Conservation (phyloP, 306 rosid species). For the Sechiopsis laciniata region DNA sequence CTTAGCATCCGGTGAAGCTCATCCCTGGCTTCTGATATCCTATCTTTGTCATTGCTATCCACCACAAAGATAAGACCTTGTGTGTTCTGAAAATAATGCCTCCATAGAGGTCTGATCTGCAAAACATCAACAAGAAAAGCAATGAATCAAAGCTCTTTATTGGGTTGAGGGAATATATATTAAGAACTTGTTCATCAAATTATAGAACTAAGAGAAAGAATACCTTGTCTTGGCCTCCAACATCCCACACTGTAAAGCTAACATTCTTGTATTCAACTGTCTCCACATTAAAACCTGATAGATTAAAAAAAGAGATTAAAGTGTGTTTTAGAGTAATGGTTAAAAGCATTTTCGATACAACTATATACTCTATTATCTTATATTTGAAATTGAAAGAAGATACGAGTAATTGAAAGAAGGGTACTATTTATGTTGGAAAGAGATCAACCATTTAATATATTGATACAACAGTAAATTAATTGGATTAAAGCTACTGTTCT, state of each 20-base stretch:
- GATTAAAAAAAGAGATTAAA: neutral
- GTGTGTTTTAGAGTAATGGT: neutral
- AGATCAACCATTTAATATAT: no score
- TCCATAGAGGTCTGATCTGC: conserved; percentile 90
- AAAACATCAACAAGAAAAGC: neutral
- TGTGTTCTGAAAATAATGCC: conserved; percentile 34
- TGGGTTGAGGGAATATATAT: neutral
- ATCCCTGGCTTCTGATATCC: conserved; percentile 69
- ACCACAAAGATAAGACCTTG: conserved; percentile 38
- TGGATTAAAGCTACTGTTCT: no score
- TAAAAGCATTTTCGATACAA: neutral
- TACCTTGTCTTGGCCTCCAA: no score
- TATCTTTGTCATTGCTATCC: conserved; percentile 81
- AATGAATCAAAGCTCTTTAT: neutral
- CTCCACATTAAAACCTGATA: conserved; percentile 24
- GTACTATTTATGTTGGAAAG: no score
- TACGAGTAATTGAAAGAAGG: neutral
- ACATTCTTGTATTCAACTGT: no score
- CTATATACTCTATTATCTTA: no score
- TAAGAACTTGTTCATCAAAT: neutral
- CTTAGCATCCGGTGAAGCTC: conserved; percentile 80
- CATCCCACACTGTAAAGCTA: no score
- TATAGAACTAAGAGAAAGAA: neutral
- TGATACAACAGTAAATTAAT: no score
- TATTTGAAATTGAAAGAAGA: no score